These are phyloP conservation scores for Backusella liffmaniae DNA, from an alignment of 192 early-diverging fungal genomes.

Conservation along the genomic window DNA sequence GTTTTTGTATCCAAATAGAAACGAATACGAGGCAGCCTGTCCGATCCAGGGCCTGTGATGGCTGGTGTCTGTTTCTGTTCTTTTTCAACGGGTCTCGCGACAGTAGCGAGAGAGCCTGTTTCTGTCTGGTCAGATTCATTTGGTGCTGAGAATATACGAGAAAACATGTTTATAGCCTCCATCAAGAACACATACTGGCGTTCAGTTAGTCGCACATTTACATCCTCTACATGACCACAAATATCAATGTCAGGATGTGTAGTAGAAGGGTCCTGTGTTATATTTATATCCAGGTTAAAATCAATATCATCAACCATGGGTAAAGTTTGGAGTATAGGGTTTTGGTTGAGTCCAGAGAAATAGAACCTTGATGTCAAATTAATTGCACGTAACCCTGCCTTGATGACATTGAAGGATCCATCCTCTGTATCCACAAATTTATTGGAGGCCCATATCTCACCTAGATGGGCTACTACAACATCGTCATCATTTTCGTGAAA, in stretches of 20 bases:
- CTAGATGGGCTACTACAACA: conserved; percentile 76
- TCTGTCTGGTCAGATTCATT: not conserved
- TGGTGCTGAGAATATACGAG: conserved; percentile 38
- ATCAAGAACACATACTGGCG: conserved; percentile 84
- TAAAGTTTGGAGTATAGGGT: conserved; percentile 45
- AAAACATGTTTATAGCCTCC: conserved; percentile 56
- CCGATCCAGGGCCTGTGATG: not conserved
- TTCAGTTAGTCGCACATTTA: conserved; percentile 76
- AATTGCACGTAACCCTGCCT: conserved; percentile 59
- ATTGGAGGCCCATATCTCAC: conserved; percentile 84
- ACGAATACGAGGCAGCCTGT: conserved; percentile 15
- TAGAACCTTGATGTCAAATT: conserved; percentile 55
- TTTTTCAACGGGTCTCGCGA: not conserved
- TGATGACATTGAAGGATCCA: conserved; percentile 59
- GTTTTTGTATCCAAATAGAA: conserved; percentile 65
- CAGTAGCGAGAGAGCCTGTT: not conserved
- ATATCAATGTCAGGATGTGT: conserved; percentile 43
- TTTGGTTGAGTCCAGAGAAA: conserved; percentile 32
- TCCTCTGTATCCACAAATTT: conserved; percentile 59
- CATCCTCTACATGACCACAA: conserved; percentile 65
- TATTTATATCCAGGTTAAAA: conserved; percentile 63
- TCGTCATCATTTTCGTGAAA: conserved; percentile 54
- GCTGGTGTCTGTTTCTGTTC: not conserved
- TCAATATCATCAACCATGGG: conserved; percentile 88
- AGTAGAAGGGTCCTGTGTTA: conserved; percentile 29